phyloP scores from a whole-genome alignment of 306 rosid genomes.

The Quercus aquifolioides region DNA sequence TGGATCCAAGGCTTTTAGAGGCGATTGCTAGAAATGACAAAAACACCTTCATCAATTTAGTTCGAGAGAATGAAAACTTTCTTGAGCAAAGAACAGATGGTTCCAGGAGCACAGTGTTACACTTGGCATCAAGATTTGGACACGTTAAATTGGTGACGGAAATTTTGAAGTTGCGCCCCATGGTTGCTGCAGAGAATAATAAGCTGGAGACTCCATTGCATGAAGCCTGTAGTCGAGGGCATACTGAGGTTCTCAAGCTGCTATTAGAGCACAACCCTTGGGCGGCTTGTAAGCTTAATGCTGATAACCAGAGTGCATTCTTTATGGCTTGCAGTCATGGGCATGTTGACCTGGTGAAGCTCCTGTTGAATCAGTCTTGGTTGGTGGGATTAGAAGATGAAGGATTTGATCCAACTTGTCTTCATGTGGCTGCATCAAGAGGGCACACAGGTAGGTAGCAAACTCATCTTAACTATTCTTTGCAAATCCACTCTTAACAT shows the following conservation, averaged over 20 bases:
- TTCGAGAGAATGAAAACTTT: slow-evolving; percentile 33
- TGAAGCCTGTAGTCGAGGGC: slow-evolving; percentile 51
- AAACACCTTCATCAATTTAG: slow-evolving; percentile 28
- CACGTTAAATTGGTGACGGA: slow-evolving; percentile 42
- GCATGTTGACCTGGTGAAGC: slow-evolving; percentile 48
- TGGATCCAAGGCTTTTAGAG: slow-evolving; percentile 44
- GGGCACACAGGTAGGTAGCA: slow-evolving; percentile 51
- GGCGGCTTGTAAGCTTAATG: slow-evolving; percentile 39
- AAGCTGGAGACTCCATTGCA: slow-evolving; percentile 57
- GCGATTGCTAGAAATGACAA: slow-evolving; percentile 38
- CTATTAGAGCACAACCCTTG: slow-evolving; percentile 41
- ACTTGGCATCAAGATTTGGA: slow-evolving; percentile 55
- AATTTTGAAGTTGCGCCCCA: slow-evolving; percentile 43
- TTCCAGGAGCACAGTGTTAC: slow-evolving; percentile 47
- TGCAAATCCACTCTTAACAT: neutral
- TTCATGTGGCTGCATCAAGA: slow-evolving; percentile 50
- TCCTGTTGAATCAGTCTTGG: slow-evolving; percentile 37
- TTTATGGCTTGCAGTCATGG: slow-evolving; percentile 57
- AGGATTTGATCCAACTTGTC: slow-evolving; percentile 43
- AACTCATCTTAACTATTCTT: no score
- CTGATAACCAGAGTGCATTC: slow-evolving; percentile 31
- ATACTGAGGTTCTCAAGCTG: slow-evolving; percentile 32
- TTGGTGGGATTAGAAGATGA: slow-evolving; percentile 21
- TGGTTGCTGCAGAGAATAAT: slow-evolving; percentile 53
- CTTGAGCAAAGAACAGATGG: slow-evolving; percentile 41